Evolutionary conservation across 2,329 filamentous ascomycete species (phyloP).

Genomic region (Ascochyta lentis): DNA sequence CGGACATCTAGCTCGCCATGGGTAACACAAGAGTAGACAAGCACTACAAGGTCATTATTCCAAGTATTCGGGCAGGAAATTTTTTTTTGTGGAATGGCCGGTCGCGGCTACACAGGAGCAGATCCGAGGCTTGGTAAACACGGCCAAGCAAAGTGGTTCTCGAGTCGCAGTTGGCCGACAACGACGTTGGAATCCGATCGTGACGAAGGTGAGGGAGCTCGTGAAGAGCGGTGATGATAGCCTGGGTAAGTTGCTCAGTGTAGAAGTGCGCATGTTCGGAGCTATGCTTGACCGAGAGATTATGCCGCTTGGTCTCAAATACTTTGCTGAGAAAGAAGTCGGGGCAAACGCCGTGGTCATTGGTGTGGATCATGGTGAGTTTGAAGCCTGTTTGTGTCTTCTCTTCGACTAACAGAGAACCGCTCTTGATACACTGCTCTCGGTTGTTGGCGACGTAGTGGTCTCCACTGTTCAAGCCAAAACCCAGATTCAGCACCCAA

Average conservation of each 20-base stretch:
- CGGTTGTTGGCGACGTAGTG: constrained; percentile 27
- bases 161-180: constrained; percentile 58
- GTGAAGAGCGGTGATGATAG: constrained; percentile 24
- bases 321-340: constrained; percentile 26
- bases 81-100: constrained; percentile 62
- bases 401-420: neutral
- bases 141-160: constrained; percentile 50
- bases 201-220: constrained; percentile 52
- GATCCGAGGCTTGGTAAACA: constrained; percentile 22
- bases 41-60: constrained; percentile 56
- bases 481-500: constrained; percentile 28
- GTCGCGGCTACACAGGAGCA: constrained; percentile 47
- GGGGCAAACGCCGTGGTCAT: constrained; percentile 29
- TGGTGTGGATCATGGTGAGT: constrained; percentile 24
- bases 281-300: constrained; percentile 19
- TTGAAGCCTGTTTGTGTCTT: no score
- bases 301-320: constrained; percentile 21
- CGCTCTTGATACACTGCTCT: constrained; percentile 28
- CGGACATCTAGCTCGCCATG: constrained; percentile 54
- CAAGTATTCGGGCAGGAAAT: constrained; percentile 62
- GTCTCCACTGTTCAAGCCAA: constrained; percentile 9
- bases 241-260: constrained; percentile 51
- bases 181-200: constrained; percentile 48
- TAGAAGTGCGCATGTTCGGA: constrained; percentile 20
- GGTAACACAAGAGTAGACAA: constrained; percentile 62